Base-by-base conservation (phyloP, 768 basidiomycete genomes). In the Dioszegia crocea region DNA sequence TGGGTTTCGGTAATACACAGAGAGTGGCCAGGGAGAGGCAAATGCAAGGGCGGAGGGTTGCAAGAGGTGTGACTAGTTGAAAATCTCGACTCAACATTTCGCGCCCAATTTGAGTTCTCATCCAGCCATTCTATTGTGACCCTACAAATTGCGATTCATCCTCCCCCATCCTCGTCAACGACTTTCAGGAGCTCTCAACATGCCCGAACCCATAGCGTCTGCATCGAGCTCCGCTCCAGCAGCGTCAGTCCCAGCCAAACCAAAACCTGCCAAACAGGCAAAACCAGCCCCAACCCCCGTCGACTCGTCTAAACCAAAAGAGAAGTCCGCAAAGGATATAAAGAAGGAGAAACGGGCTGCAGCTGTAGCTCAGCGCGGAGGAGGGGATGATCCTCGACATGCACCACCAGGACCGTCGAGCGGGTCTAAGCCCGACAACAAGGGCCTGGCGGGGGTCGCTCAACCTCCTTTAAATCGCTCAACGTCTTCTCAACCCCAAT, bases 291-390 rank as follows among this genome's bases (percentile, higher is more conserved):
- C 48, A 29, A 19, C 57, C 17, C 1, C 54, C 24, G 41, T 26
- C 24, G 43, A 48, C 4, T 16, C 44, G 10, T 30, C 10, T 4
- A 60, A 59, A 45, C 59, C 21, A 1, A 62, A 61, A 53, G 46
- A 48, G 19, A 63, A 64, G 41, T 66, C 67, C 6, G 73, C 71
- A 19, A 76, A 76, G 54, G 73, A 75, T 36, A 43, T 65, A 16
- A 76, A 76, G 49, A 73, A 73, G 61, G 73, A 71, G 49, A 76
- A 76, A 53, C 51, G 75, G 41, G 75, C 75, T 23, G 75, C 75
- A 12, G 65, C 67, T 17, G 73, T 76, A 6, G 75, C 75, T 45
- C 60, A 65, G 38, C 56, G 71, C 58, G 68, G 63, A 31, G 46
- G 50, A 21, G 55, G 41, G 2, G 53, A 57, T 10, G 56, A 44